These are phyloP conservation scores for Salmacisia buchloeana DNA, from an alignment of 1,284 basidiomycete species.

Conservation along the genomic window DNA sequence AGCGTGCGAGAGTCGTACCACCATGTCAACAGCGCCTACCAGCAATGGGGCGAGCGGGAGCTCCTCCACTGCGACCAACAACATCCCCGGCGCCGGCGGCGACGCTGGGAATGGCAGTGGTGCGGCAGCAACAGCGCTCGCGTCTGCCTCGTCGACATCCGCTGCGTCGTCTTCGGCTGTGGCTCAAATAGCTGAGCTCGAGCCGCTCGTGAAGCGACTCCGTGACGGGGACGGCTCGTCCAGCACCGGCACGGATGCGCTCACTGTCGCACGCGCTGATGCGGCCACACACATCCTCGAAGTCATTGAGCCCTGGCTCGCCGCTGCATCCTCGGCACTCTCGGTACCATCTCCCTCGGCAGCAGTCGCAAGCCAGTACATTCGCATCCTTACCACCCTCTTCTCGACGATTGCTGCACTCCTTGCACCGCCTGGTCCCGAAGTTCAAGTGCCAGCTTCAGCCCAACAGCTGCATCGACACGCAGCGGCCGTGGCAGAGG, in stretches of 20 bases:
- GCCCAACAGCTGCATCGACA: conserved; percentile 2
- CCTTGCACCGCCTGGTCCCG: neutral
- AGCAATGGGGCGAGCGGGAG: too few relatives aligned
- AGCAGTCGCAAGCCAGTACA: neutral
- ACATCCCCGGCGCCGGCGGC: too few relatives aligned
- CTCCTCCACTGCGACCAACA: too few relatives aligned
- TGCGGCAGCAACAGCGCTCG: neutral
- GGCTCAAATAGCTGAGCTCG: neutral
- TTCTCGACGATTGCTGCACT: neutral
- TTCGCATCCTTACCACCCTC: conserved; percentile 1
- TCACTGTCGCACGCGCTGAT: neutral
- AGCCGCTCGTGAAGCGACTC: conserved; percentile 1
- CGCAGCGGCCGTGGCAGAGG: neutral
- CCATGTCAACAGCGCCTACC: too few relatives aligned
- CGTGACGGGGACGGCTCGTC: neutral
- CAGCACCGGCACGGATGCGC: neutral
- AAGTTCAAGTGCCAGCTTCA: conserved; percentile 1
- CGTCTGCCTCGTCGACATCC: neutral
- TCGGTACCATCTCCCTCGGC: neutral
- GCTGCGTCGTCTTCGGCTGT: neutral
- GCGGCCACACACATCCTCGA: conserved; percentile 1
- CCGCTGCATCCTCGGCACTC: neutral
- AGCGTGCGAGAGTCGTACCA: too few relatives aligned
- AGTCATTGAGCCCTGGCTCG: conserved; percentile 1
- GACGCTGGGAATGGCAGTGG: too few relatives aligned